A percentile compares a stretch with the other conserved stretches of the same genome.
Evolutionary conservation across 2,329 filamentous ascomycete genomes (phyloP).

Genomic region (Sclerotinia spermophila): DNA sequence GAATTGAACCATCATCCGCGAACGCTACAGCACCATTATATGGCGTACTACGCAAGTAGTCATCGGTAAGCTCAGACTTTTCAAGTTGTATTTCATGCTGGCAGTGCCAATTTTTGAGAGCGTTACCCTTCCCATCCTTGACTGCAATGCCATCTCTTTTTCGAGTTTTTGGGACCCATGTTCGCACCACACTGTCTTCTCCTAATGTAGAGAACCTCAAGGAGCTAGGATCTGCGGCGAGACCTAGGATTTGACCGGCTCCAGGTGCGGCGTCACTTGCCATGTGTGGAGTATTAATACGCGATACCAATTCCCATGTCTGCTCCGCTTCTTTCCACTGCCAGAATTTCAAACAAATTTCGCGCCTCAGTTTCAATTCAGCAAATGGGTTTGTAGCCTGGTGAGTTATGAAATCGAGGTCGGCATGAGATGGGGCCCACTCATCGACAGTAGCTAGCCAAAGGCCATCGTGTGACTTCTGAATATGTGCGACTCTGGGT

Average conservation of each 20-base stretch:
- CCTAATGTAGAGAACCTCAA: constrained; percentile 81
- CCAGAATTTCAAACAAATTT: constrained; percentile 92
- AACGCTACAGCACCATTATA: constrained; percentile 64
- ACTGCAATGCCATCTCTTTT: constrained; percentile 64
- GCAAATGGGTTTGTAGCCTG: constrained; percentile 44
- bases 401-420: constrained; percentile 58
- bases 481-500: constrained; percentile 71
- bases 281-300: constrained; percentile 79
- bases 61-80: constrained; percentile 38
- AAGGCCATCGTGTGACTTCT: constrained; percentile 73
- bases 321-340: constrained; percentile 54
- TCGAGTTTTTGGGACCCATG: constrained; percentile 75
- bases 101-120: constrained; percentile 72
- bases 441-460: constrained; percentile 93
- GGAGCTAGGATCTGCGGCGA: constrained; percentile 66
- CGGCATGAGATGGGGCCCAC: constrained; percentile 72
- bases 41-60: constrained; percentile 6
- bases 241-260: constrained; percentile 61
- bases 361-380: constrained; percentile 53
- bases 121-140: constrained; percentile 54
- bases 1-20: constrained; percentile 77
- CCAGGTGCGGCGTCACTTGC: constrained; percentile 48
- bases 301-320: constrained; percentile 71
- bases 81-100: constrained; percentile 53
- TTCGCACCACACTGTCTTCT: constrained; percentile 69